Evolutionary conservation across 139 green algal genomes (phyloP).

Genomic region (Tetraselmis striata): DNA sequence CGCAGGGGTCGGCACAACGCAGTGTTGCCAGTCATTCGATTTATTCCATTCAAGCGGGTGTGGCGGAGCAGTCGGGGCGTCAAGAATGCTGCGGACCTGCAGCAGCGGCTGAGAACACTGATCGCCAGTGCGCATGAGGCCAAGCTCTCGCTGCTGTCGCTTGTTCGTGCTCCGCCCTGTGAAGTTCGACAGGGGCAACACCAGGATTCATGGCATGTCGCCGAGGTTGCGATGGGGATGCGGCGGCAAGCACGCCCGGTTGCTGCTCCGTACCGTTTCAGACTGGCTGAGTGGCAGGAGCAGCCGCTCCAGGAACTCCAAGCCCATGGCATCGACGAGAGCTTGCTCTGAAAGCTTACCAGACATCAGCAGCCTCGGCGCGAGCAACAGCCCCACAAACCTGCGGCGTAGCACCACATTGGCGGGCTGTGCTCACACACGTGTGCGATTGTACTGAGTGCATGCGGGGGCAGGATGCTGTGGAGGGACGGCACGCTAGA

Average conservation of each 20-base stretch:
- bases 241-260: not conserved
- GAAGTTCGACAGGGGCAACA: too few relatives aligned
- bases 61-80: not conserved
- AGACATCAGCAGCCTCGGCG: not conserved
- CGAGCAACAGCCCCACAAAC: not conserved
- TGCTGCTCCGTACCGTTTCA: not conserved
- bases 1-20: too few relatives aligned
- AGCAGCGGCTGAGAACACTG: not conserved
- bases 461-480: too few relatives aligned
- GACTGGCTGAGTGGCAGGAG: not conserved
- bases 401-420: not conserved
- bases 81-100: not conserved
- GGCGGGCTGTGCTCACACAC: not conserved
- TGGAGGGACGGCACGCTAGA: too few relatives aligned
- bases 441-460: too few relatives aligned
- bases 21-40: too few relatives aligned
- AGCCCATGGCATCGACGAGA: not conserved
- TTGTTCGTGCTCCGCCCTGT: too few relatives aligned
- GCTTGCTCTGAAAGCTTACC: not conserved
- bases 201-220: not conserved
- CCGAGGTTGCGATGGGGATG: not conserved
- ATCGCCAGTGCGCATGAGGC: not conserved
- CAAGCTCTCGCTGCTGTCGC: not conserved
- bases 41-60: too few relatives aligned
- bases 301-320: not conserved